These are phyloP conservation scores for Prunus yedoensis DNA, from an alignment of 331 rosid genomes.

Conservation along the genomic window DNA sequence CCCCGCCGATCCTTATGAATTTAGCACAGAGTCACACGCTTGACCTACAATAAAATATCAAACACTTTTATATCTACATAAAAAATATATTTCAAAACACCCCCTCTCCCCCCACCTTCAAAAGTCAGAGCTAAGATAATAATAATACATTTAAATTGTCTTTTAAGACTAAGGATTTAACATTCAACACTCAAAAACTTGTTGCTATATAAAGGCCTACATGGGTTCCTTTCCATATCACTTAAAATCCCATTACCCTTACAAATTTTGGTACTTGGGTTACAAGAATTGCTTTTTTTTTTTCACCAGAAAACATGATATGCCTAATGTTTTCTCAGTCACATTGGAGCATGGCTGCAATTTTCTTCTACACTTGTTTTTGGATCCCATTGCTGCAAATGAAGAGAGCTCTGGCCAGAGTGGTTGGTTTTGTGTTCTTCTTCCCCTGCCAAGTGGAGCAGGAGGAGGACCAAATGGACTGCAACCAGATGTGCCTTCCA, in stretches of 20 bases:
- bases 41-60: neutral
- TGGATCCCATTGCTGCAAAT: constrained; percentile 62
- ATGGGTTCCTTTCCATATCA: neutral
- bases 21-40: constrained; percentile 10
- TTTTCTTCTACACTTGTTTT: constrained; percentile 61
- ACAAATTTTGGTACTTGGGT: neutral
- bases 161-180: constrained; percentile 10
- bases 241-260: neutral
- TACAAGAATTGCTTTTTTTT: neutral
- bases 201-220: constrained; percentile 25
- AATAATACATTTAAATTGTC: constrained; percentile 5
- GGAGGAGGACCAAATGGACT: neutral
- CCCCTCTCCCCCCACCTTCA: neutral
- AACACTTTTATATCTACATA: constrained; percentile 5
- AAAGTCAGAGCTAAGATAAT: constrained; percentile 40
- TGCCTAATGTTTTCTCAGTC: constrained; percentile 45
- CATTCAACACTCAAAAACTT: constrained; percentile 12
- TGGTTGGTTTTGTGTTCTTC: constrained; percentile 17
- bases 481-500: constrained; percentile 26
- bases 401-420: constrained; percentile 29
- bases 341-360: constrained; percentile 37
- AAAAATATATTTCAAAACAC: neutral
- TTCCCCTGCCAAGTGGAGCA: neutral
- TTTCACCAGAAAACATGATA: constrained; percentile 37
- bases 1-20: constrained; percentile 20